These are phyloP conservation scores for Endothia cerciana DNA, from an alignment of 2,329 filamentous ascomycete species.

Conservation along the genomic window DNA sequence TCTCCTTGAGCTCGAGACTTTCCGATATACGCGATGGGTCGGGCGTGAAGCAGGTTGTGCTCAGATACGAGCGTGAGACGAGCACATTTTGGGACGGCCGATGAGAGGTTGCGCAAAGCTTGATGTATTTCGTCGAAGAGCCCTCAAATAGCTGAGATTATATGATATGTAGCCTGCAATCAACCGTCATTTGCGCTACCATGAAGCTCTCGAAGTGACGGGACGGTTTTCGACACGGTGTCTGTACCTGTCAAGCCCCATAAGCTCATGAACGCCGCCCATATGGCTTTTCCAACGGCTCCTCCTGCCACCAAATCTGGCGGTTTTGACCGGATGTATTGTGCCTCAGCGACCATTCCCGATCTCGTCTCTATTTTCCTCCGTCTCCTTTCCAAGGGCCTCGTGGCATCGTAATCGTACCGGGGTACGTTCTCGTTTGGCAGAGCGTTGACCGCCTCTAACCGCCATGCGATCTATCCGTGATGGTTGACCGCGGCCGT, in stretches of 20 bases:
- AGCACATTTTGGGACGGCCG: neutral
- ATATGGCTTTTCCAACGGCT: neutral
- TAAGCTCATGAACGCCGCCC: neutral
- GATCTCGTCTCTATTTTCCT: neutral
- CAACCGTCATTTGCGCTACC: slow-evolving; percentile 14
- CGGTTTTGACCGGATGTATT: neutral
- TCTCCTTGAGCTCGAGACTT: neutral
- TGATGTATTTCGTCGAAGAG: neutral
- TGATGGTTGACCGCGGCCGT: neutral
- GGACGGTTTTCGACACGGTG: too few species aligned
- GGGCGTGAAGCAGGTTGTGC: neutral
- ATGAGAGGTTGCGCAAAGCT: slow-evolving; percentile 2
- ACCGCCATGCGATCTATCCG: neutral
- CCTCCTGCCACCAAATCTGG: neutral
- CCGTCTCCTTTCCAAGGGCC: neutral
- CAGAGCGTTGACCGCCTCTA: neutral
- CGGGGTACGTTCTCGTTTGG: neutral
- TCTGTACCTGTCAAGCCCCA: neutral
- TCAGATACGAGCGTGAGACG: neutral
- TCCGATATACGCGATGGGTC: neutral
- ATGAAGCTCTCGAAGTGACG: neutral
- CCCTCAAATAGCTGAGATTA: neutral
- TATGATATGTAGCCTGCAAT: slow-evolving; percentile 12
- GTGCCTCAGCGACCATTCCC: neutral
- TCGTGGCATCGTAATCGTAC: neutral